phyloP scores from a whole-genome alignment of 2,329 filamentous ascomycete genomes.

The Lasiodiplodia sp. region DNA sequence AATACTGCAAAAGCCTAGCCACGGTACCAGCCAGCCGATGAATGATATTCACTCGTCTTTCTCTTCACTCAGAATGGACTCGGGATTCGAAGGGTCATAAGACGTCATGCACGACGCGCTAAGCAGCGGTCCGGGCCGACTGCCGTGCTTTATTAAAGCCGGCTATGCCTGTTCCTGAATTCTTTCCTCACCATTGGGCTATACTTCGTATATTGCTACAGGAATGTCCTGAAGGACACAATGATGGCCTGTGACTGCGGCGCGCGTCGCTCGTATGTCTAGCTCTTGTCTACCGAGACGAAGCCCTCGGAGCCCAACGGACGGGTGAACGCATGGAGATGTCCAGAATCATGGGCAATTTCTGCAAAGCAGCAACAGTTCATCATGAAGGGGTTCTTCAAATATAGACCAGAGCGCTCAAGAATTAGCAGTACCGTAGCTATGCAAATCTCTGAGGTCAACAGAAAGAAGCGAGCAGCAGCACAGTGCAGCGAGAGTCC shows the following conservation, averaged over 20 bases:
- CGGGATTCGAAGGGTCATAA: neutral
- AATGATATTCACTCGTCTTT: neutral
- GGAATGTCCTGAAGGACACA: neutral
- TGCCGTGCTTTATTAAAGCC: neutral
- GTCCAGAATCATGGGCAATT: neutral
- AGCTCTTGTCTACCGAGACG: no score
- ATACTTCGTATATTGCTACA: neutral
- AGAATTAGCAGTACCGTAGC: no score
- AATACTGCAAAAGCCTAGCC: neutral
- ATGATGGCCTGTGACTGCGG: no score
- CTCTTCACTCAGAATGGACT: neutral
- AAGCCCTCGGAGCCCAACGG: no score
- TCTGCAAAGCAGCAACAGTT: neutral
- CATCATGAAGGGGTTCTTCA: neutral
- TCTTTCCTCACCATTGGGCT: neutral
- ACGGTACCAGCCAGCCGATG: neutral
- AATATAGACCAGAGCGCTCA: neutral
- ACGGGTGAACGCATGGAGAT: neutral
- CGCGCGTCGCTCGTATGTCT: no score
- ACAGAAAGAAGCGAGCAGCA: no score
- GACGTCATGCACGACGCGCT: conserved; percentile 1
- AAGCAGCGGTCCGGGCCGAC: neutral
- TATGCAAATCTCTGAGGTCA: neutral
- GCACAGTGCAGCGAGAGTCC: fast-evolving
- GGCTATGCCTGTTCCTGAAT: neutral